These are phyloP conservation scores for Apiospora rasikravindrae DNA, from an alignment of 2,329 filamentous ascomycete genomes.

Conservation along the genomic window DNA sequence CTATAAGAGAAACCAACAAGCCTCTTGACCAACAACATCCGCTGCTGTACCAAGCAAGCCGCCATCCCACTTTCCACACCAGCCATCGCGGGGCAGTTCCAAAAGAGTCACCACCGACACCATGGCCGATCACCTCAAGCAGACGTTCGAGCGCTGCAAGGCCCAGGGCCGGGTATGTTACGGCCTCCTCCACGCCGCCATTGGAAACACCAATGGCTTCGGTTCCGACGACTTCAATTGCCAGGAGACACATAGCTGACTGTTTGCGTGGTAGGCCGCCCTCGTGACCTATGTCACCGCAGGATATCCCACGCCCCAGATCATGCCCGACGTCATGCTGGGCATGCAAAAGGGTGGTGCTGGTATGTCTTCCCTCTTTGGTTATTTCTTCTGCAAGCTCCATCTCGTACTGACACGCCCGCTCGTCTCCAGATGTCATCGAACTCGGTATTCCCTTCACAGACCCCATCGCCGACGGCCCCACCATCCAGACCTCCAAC, in stretches of 20 bases:
- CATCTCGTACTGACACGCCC: constrained; percentile 25
- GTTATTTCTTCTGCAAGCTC: not conserved
- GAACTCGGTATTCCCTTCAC: constrained; percentile 97
- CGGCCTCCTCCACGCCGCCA: not conserved
- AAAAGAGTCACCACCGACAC: constrained; percentile 5
- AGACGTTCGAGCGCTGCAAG: constrained; percentile 66
- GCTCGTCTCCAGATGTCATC: constrained; percentile 72
- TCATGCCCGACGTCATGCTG: constrained; percentile 83
- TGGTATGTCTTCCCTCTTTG: constrained; percentile 56
- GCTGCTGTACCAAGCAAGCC: not conserved
- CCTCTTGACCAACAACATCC: not conserved
- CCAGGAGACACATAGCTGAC: constrained; percentile 21
- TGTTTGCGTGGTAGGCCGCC: constrained; percentile 63
- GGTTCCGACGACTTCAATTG: constrained; percentile 21
- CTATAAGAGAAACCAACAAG: not conserved
- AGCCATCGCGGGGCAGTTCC: constrained; percentile 8
- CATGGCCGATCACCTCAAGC: constrained; percentile 46
- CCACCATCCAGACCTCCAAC: constrained; percentile 95
- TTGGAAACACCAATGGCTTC: not conserved
- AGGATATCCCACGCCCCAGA: constrained; percentile 82
- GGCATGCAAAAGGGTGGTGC: constrained; percentile 92
- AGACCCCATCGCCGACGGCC: constrained; percentile 96
- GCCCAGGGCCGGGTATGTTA: constrained; percentile 60
- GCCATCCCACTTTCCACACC: not conserved
- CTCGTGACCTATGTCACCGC: constrained; percentile 97